Percentiles rank a stretch among this genome's conserved stretches.
These are phyloP conservation scores for Reutealis trisperma DNA, from an alignment of 345 rosid species.

Conservation along the genomic window DNA sequence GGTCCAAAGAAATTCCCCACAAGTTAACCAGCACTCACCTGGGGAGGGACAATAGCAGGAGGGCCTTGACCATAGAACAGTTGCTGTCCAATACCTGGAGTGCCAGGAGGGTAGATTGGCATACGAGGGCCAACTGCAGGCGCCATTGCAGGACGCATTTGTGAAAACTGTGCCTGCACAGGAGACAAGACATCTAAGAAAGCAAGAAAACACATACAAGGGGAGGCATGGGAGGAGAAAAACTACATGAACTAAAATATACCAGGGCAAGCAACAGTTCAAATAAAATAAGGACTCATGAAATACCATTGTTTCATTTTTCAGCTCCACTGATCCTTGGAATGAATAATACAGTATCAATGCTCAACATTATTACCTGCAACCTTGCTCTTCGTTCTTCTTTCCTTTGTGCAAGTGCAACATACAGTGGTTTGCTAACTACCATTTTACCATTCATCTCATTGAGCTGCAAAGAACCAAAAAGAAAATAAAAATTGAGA, in stretches of 20 bases:
- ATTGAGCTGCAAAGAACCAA: background rate
- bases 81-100: background rate
- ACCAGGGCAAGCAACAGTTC: background rate
- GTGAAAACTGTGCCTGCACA: background rate
- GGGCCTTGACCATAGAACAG: background rate
- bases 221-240: background rate
- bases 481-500: background rate
- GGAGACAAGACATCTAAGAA: background rate
- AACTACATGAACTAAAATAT: background rate
- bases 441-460: conserved; percentile 38
- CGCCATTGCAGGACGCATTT: background rate
- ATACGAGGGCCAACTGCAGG: background rate
- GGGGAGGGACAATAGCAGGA: conserved; percentile 1
- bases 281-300: background rate
- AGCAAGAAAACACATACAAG: background rate
- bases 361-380: background rate
- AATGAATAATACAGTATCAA: too few relatives aligned
- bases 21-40: background rate
- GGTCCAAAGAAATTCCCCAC: background rate
- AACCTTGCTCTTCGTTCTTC: conserved; percentile 30
- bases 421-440: conserved; percentile 30
- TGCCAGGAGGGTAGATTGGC: background rate
- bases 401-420: conserved; percentile 34
- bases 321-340: background rate
- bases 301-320: too few relatives aligned